phyloP scores from a whole-genome alignment of 352 stramenopile species.

The Pythium pyrilobum region DNA sequence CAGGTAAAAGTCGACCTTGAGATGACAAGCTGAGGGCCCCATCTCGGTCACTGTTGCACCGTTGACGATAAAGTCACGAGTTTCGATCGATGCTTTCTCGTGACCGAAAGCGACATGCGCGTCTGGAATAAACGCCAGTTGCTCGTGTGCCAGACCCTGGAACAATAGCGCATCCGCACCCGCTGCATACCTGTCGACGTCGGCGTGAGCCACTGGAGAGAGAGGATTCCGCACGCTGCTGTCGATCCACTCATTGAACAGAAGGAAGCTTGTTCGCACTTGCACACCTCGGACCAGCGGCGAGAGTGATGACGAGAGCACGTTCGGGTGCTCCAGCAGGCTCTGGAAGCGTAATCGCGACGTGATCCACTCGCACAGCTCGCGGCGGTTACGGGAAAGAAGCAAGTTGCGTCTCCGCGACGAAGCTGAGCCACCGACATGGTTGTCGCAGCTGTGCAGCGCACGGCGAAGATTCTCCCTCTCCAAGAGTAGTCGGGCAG shows the following conservation, averaged over 20 bases:
- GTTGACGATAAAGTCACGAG: conserved; percentile 14
- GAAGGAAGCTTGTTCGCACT: conserved; percentile 41
- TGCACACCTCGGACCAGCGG: conserved; percentile 35
- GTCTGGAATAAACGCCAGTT: conserved; percentile 37
- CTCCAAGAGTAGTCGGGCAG: conserved; percentile 42
- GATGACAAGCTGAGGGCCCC: background rate
- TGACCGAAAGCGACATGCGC: conserved; percentile 2
- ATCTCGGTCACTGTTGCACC: background rate
- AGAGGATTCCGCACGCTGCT: conserved; percentile 45
- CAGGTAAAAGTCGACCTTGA: conserved; percentile 17
- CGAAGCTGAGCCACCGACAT: background rate
- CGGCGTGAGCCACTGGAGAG: background rate
- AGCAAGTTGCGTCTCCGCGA: conserved; percentile 21
- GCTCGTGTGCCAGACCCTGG: conserved; percentile 47
- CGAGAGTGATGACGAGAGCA: conserved; percentile 28
- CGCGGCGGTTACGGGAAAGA: conserved; percentile 30
- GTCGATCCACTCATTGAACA: conserved; percentile 52
- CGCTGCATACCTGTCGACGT: conserved; percentile 21
- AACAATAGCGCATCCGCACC: conserved; percentile 34
- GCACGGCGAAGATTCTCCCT: conserved; percentile 36
- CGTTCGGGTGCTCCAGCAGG: conserved; percentile 49
- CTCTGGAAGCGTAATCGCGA: conserved; percentile 50
- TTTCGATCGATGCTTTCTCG: conserved; percentile 8
- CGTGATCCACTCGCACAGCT: conserved; percentile 52
- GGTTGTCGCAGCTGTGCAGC: conserved; percentile 18